A percentile compares a stretch with the other conserved stretches of the same genome.
Conservation (phyloP, 1,139 yeast genomes). For the Saccharomyces hybrid region DNA sequence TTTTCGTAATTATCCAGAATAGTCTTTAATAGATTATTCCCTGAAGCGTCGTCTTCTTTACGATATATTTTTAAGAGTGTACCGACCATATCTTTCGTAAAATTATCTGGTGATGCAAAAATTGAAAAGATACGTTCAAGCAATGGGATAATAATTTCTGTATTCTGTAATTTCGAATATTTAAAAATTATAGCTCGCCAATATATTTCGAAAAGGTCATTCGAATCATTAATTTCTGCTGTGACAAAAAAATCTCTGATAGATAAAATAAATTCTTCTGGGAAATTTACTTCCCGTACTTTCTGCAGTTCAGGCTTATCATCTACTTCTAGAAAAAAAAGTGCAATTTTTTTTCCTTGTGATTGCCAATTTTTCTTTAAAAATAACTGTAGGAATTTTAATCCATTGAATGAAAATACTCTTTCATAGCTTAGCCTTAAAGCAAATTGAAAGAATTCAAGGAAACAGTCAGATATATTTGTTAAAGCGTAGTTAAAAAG, state of each 20-base stretch:
- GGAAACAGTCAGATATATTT: slow-evolving; percentile 35
- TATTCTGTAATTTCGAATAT: slow-evolving; percentile 10
- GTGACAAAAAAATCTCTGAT: slow-evolving; percentile 3
- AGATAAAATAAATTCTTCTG: slow-evolving; percentile 14
- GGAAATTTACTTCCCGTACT: slow-evolving; percentile 15
- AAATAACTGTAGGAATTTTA: slow-evolving; percentile 43
- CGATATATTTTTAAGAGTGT: slow-evolving; percentile 11
- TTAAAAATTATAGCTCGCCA: slow-evolving; percentile 26
- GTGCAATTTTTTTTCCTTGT: slow-evolving; percentile 36
- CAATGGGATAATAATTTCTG: slow-evolving; percentile 9
- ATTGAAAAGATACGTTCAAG: slow-evolving; percentile 7
- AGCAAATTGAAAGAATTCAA: slow-evolving; percentile 43
- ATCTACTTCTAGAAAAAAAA: slow-evolving; percentile 37
- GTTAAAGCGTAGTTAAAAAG: slow-evolving; percentile 35
- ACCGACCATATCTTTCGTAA: slow-evolving; percentile 25
- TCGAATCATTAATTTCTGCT: slow-evolving; percentile 4
- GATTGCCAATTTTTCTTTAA: slow-evolving; percentile 36
- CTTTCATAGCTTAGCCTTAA: slow-evolving; percentile 40
- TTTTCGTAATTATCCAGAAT: slow-evolving; percentile 9
- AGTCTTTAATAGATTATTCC: slow-evolving; percentile 4
- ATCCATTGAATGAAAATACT: slow-evolving; percentile 39
- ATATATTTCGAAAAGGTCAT: slow-evolving; percentile 33
- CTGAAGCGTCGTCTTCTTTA: slow-evolving; percentile 3
- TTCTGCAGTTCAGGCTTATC: slow-evolving; percentile 13
- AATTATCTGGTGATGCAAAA: slow-evolving; percentile 12